These are phyloP conservation scores for Pichia sp. DNA, from an alignment of 1,139 yeast species.

Conservation along the genomic window DNA sequence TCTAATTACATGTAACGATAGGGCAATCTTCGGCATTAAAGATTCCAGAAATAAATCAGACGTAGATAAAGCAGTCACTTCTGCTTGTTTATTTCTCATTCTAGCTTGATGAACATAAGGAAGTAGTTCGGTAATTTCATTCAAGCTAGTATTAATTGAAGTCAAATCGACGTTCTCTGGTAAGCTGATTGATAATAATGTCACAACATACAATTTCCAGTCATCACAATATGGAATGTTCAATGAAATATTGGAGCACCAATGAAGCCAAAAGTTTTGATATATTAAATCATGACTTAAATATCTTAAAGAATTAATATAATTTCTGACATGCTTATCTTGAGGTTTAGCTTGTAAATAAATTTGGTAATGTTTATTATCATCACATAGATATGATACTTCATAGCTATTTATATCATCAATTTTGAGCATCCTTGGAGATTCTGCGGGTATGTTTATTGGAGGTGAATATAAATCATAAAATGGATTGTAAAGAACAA, in stretches of 20 bases:
- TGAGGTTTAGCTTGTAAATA: slow-evolving; percentile 43
- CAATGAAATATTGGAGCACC: slow-evolving; percentile 53
- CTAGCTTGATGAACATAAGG: slow-evolving; percentile 36
- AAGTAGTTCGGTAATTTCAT: slow-evolving; percentile 36
- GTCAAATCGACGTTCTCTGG: slow-evolving; percentile 35
- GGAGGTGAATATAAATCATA: slow-evolving; percentile 46
- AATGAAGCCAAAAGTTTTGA: slow-evolving; percentile 53
- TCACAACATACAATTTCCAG: slow-evolving; percentile 56
- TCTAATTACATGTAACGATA: slow-evolving; percentile 66
- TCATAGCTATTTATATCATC: slow-evolving; percentile 19
- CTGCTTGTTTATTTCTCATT: slow-evolving; percentile 4
- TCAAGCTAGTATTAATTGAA: slow-evolving; percentile 21
- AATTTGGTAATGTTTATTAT: slow-evolving; percentile 31
- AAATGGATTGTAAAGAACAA: slow-evolving; percentile 60
- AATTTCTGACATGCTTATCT: slow-evolving; percentile 35
- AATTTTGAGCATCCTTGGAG: slow-evolving; percentile 16
- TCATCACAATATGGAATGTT: slow-evolving; percentile 39
- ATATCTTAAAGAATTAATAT: slow-evolving; percentile 45
- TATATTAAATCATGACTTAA: slow-evolving; percentile 53
- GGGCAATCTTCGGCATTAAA: slow-evolving; percentile 54
- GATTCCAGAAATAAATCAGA: slow-evolving; percentile 38
- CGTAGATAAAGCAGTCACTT: slow-evolving; percentile 3
- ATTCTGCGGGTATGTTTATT: slow-evolving; percentile 24
- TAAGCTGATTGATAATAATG: slow-evolving; percentile 42
- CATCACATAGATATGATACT: slow-evolving; percentile 17